These are phyloP conservation scores for Chaetoceros tenuissimus DNA, from an alignment of 108 stramenopile species.

Conservation along the genomic window DNA sequence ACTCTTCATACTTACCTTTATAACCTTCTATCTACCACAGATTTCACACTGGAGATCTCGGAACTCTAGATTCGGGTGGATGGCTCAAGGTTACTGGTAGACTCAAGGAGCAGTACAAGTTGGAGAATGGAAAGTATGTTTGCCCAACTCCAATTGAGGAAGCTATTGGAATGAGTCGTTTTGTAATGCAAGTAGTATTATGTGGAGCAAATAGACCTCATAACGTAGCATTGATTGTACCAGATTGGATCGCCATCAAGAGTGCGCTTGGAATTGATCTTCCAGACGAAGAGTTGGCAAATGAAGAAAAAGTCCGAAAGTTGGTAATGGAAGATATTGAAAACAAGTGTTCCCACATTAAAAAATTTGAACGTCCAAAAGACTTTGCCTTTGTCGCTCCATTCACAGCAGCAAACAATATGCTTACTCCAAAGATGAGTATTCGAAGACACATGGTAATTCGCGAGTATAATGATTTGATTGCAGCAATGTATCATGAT, in stretches of 20 bases:
- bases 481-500: slow-evolving; percentile 60
- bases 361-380: slow-evolving; percentile 84
- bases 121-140: slow-evolving; percentile 97
- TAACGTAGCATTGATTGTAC: slow-evolving; percentile 86
- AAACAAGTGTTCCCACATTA: slow-evolving; percentile 40
- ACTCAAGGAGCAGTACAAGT: slow-evolving; percentile 93
- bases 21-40: too few species aligned
- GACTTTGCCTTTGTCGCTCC: slow-evolving; percentile 81
- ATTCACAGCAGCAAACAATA: slow-evolving; percentile 84
- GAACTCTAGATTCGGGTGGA: slow-evolving; percentile 57
- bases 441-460: slow-evolving; percentile 86
- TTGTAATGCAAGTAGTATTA: slow-evolving; percentile 86
- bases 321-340: slow-evolving; percentile 70
- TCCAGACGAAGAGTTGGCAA: slow-evolving; percentile 64
- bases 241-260: slow-evolving; percentile 76
- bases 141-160: slow-evolving; percentile 89
- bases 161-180: slow-evolving; percentile 78
- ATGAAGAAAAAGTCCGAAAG: slow-evolving; percentile 47
- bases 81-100: slow-evolving; percentile 72
- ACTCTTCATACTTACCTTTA: background rate
- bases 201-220: slow-evolving; percentile 83
- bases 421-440: slow-evolving; percentile 93
- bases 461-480: slow-evolving; percentile 63
- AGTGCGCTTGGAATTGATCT: slow-evolving; percentile 33
- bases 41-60: slow-evolving; percentile 89